A percentile compares a stretch with the other conserved stretches of the same genome.
phyloP scores from a whole-genome alignment of 352 stramenopile species.

The Hyaloperonospora brassicae region DNA sequence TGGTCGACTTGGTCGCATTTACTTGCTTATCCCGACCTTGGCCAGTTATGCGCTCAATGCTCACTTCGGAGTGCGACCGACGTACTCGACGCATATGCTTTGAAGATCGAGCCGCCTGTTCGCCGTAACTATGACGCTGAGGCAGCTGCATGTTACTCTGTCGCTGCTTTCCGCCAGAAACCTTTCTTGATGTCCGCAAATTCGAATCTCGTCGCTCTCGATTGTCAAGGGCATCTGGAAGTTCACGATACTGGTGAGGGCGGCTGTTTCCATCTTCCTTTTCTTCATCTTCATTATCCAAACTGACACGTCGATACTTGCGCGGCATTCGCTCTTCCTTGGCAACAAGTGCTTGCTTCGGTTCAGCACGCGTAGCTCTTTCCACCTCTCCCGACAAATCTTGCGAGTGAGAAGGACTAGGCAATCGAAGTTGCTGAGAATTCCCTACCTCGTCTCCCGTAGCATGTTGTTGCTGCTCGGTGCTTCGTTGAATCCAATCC shows the following conservation, averaged over 20 bases:
- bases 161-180: conserved; percentile 27
- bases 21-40: conserved; percentile 13
- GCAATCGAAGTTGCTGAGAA: conserved; percentile 30
- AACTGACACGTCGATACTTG: conserved; percentile 48
- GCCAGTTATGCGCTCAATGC: conserved; percentile 23
- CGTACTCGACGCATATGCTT: conserved; percentile 33
- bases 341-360: conserved; percentile 13
- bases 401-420: conserved; percentile 60
- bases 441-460: conserved; percentile 18
- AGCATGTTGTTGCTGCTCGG: conserved; percentile 34
- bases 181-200: conserved; percentile 27
- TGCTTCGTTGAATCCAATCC: conserved; percentile 69
- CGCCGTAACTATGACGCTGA: conserved; percentile 30
- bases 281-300: conserved; percentile 69
- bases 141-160: conserved; percentile 26
- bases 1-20: conserved; percentile 8
- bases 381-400: conserved; percentile 46
- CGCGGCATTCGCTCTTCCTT: conserved; percentile 35
- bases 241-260: conserved; percentile 25
- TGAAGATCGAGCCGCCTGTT: conserved; percentile 24
- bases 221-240: conserved; percentile 29
- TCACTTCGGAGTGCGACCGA: conserved; percentile 45
- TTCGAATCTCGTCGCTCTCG: conserved; percentile 32
- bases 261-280: conserved; percentile 37
- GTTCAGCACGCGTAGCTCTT: conserved; percentile 17